Base-by-base conservation (phyloP, 345 rosid genomes). In the Sisymbrium irio region DNA sequence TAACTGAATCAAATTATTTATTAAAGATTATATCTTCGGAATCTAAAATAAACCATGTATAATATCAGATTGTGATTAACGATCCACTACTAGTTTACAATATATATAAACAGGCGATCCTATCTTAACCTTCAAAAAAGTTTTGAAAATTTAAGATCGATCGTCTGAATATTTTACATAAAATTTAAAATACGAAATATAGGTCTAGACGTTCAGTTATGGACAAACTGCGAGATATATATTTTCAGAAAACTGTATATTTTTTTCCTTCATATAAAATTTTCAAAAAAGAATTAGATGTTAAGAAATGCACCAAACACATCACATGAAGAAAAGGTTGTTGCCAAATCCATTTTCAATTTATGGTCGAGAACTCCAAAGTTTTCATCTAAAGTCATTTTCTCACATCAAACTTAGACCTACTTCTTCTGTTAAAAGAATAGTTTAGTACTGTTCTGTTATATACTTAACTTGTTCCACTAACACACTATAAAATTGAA, bases 391-490 rank as follows among this genome's bases (percentile, higher is more conserved):
- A 25, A 61, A 42, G 74, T 68, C 79, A 33, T 76, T 33, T 76
- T 76, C 74, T 33, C n/a, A 53, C 58, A 62, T 69, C 74, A 76
- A 69, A 76, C 79, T 32, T 53, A 60, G 41, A 51, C 67, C 64
- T 46, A 33, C 51, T 62, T 75, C 59, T 13, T 69, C 58, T 7
- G 68, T 42, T 75, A 67, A 51, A 49, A 49, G 9, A 67, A 49
- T 75, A 49, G 67, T 40, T 59, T 14, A 75, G 4, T 18, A 40
- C 37, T 73, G 71, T 73, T 73, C n/a, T 28, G 11, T 68, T 75
- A 50, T 54, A 68, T 68, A 75, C 69, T 68, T 67, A 59, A n/a
- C 63, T 51, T 67, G 69, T 67, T 60, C 56, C 41, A 22, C 74
- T 51, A 68, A 33, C 44, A 49, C 39, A 58, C 39, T 54, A 28